Evolutionary conservation across 371 early-diverging fungal genomes (phyloP).

Genomic region (Rhizopus arrhizus): DNA sequence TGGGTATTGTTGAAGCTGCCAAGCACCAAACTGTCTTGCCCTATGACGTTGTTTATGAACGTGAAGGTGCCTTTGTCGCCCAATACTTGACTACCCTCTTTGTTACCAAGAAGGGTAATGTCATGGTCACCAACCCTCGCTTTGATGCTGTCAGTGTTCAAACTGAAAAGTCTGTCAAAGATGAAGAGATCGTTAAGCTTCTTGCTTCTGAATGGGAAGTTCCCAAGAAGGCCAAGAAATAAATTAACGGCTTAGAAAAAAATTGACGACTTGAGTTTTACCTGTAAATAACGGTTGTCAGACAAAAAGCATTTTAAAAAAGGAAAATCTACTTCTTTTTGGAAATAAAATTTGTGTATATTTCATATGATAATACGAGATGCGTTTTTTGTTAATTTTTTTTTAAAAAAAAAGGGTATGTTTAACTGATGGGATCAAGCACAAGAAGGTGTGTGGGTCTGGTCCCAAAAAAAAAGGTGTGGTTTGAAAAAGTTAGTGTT

Average conservation of each 20-base stretch:
- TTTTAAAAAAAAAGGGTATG: no score
- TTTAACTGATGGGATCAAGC: no score
- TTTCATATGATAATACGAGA: no score
- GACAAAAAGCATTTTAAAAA: background rate
- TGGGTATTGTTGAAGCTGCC: constrained; percentile 91
- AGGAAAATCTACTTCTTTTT: background rate
- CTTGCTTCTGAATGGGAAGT: constrained; percentile 53
- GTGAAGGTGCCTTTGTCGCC: constrained; percentile 79
- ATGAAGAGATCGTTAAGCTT: constrained; percentile 70
- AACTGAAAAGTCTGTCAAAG: constrained; percentile 77
- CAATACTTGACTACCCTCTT: constrained; percentile 91
- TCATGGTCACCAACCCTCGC: constrained; percentile 72
- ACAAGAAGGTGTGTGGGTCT: no score
- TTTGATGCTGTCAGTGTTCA: constrained; percentile 68
- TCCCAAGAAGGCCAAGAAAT: constrained; percentile 31
- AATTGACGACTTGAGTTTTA: background rate
- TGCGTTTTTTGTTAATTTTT: no score
- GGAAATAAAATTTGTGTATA: no score
- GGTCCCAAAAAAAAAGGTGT: no score
- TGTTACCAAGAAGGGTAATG: constrained; percentile 82
- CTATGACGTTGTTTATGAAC: constrained; percentile 84
- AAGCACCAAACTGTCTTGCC: constrained; percentile 81
- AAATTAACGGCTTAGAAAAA: background rate
- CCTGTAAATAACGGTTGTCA: background rate
- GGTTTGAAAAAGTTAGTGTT: no score